Evolutionary conservation across 78 protist species (phyloP).

Genomic region (Chrysochromulina tobinii): DNA sequence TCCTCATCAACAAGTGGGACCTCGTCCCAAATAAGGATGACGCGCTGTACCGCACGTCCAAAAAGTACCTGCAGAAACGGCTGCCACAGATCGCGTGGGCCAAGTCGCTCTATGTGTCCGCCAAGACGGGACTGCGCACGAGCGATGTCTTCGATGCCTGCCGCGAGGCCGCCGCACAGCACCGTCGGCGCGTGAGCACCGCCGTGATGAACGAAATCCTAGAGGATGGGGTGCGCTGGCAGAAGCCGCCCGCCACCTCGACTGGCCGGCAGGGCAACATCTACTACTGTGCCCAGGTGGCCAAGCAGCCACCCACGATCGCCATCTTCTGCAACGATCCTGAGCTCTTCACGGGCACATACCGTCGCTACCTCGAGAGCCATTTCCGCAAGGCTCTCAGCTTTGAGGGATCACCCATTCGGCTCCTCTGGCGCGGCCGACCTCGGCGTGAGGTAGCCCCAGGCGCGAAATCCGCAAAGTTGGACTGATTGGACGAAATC

Average conservation of each 20-base stretch:
- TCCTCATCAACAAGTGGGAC: constrained; percentile 76
- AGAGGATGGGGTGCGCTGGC: constrained; percentile 19
- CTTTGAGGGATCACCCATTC: constrained; percentile 7
- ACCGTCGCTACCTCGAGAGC: not conserved
- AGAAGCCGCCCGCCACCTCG: not conserved
- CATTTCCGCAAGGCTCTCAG: not conserved
- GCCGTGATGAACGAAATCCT: constrained; percentile 24
- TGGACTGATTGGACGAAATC: too few species aligned
- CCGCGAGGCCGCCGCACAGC: not conserved
- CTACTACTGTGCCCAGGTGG: constrained; percentile 27
- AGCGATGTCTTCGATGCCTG: not conserved
- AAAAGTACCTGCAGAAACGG: not conserved
- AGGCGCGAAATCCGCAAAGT: too few species aligned
- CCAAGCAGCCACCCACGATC: not conserved
- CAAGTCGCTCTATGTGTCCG: not conserved
- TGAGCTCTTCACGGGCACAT: not conserved
- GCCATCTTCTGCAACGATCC: constrained; percentile 27
- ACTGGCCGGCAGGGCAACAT: constrained; percentile 3
- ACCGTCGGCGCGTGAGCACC: not conserved
- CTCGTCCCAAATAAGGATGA: not conserved
- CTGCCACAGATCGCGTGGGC: not conserved
- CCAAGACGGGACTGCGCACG: constrained; percentile 10
- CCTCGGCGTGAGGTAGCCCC: not conserved
- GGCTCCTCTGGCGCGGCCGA: not conserved
- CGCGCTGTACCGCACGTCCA: not conserved